Conservation (phyloP, 495 filamentous ascomycete species). For the Podospora sp. region DNA sequence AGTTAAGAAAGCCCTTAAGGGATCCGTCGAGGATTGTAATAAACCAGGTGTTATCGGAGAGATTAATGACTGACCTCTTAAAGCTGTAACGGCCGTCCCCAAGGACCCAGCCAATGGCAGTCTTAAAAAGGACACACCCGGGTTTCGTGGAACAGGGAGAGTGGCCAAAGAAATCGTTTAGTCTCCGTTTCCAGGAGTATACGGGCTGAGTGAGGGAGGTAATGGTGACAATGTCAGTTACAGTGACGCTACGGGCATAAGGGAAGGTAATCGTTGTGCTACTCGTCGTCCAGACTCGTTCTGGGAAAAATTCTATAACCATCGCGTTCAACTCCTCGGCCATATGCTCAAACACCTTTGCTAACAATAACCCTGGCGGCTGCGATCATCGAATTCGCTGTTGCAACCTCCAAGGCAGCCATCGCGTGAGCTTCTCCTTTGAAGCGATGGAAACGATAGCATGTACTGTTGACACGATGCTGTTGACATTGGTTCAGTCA, state of each 20-base stretch:
- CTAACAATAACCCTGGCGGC: constrained; percentile 21
- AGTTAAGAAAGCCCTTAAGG: neutral
- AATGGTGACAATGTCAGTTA: constrained; percentile 13
- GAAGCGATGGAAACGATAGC: constrained; percentile 27
- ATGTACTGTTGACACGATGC: constrained; percentile 23
- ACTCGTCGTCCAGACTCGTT: constrained; percentile 21
- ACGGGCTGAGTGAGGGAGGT: neutral
- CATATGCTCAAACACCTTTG: constrained; percentile 18
- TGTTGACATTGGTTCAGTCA: constrained; percentile 17
- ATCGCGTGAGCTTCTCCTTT: constrained; percentile 24
- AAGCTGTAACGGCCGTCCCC: neutral
- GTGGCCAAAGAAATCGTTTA: neutral
- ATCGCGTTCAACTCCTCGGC: constrained; percentile 22
- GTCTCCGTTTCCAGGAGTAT: neutral
- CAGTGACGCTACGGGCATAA: constrained; percentile 23
- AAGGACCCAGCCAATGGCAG: neutral
- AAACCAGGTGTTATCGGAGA: neutral
- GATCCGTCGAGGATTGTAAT: neutral
- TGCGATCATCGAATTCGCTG: constrained; percentile 25
- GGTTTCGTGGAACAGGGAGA: neutral
- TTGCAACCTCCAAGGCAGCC: constrained; percentile 24
- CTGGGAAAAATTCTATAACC: constrained; percentile 15
- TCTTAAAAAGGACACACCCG: neutral
- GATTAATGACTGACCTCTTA: neutral
- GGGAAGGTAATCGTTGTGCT: constrained; percentile 28